Conservation (phyloP, 306 rosid species). For the Inga laurina region DNA sequence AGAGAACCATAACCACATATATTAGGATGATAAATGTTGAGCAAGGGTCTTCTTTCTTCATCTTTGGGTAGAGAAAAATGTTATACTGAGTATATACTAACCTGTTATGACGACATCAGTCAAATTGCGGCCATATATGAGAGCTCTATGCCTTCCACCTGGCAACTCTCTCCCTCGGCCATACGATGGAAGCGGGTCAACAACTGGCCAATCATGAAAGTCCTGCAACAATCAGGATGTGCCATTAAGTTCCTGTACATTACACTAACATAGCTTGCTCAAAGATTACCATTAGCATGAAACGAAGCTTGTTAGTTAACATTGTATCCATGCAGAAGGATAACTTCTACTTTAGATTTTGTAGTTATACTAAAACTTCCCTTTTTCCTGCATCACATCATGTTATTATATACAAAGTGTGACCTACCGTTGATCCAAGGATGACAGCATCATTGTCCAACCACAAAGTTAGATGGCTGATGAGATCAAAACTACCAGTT, state of each 20-base stretch:
- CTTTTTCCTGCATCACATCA: conserved; percentile 1
- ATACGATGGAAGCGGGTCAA: conserved; percentile 83
- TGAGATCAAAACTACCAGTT: conserved; percentile 89
- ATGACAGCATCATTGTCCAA: conserved; percentile 67
- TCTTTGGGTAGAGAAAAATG: neutral
- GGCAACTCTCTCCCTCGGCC: conserved; percentile 92
- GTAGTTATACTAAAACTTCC: neutral
- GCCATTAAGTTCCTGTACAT: conserved; percentile 17
- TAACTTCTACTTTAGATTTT: conserved; percentile 7
- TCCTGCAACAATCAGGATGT: conserved; percentile 48
- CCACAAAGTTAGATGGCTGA: conserved; percentile 81
- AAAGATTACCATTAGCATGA: conserved; percentile 6
- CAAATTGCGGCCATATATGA: conserved; percentile 70
- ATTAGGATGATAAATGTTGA: conserved; percentile 5
- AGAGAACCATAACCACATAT: conserved; percentile 24
- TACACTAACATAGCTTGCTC: conserved; percentile 9
- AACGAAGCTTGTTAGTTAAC: neutral
- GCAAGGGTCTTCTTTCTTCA: neutral
- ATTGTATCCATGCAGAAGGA: neutral
- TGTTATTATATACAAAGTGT: conserved; percentile 11
- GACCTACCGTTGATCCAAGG: conserved; percentile 72
- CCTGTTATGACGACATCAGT: conserved; percentile 85
- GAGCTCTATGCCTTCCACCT: conserved; percentile 78
- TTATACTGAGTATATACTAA: conserved; percentile 31
- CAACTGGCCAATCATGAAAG: conserved; percentile 71